Evolutionary conservation across 768 basidiomycete genomes (phyloP).

Genomic region (Daedaleopsis sinensis): DNA sequence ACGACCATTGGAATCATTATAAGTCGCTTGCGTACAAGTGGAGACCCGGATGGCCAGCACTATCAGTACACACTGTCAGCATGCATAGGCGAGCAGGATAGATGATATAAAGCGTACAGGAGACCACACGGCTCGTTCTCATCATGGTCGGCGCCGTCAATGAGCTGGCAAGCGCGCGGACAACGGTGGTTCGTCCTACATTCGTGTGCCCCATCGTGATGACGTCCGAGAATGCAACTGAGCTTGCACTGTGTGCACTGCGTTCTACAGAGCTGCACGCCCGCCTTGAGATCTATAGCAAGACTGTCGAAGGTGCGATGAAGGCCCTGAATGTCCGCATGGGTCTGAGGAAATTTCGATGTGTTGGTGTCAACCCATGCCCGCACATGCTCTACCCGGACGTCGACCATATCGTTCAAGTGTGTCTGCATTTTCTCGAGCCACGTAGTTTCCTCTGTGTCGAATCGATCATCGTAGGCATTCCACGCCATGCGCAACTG

Average conservation of each 20-base stretch:
- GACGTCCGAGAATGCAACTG: slow-evolving; percentile 46
- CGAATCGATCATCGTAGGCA: slow-evolving; percentile 34
- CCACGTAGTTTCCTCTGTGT: slow-evolving; percentile 46
- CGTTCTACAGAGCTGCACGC: slow-evolving; percentile 51
- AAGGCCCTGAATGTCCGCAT: slow-evolving; percentile 49
- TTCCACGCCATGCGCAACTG: slow-evolving; percentile 35
- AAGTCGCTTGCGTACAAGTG: slow-evolving; percentile 59
- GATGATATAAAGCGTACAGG: slow-evolving; percentile 39
- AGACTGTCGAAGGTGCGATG: slow-evolving; percentile 45
- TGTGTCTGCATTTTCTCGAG: slow-evolving; percentile 38
- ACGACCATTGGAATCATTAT: too few species aligned
- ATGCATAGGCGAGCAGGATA: too few species aligned
- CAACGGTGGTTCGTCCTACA: slow-evolving; percentile 57
- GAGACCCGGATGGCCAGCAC: slow-evolving; percentile 60
- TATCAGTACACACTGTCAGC: slow-evolving; percentile 25
- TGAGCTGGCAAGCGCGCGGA: slow-evolving; percentile 42
- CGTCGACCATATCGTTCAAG: slow-evolving; percentile 42
- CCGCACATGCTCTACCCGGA: slow-evolving; percentile 49
- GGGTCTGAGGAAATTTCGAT: slow-evolving; percentile 44
- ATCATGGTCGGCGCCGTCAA: slow-evolving; percentile 35
- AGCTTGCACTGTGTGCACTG: slow-evolving; percentile 53
- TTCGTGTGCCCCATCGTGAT: slow-evolving; percentile 50
- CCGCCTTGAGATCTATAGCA: slow-evolving; percentile 48
- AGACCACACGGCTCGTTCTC: slow-evolving; percentile 43
- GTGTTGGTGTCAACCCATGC: slow-evolving; percentile 56